Evolutionary conservation across 305 asterid species (phyloP), one percentile per base, ranked within the genome.

Genomic region (Salvia sclarea): DNA sequence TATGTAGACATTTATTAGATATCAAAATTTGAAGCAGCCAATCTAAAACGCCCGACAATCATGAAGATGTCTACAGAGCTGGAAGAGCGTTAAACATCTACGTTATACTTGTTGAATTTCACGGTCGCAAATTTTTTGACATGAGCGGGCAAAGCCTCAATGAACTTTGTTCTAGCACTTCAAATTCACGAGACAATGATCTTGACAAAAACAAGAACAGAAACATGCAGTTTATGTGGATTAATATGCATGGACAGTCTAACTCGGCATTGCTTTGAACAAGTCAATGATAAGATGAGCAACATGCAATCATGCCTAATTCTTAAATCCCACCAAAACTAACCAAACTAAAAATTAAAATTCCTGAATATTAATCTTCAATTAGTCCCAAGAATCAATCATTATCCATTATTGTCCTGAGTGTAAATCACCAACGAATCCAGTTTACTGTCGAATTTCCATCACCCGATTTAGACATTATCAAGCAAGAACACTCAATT

Each of bases 141-240:
- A 45, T 31, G 55, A 70, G 31, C 8, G 30, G 38, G 53, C 30
- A 64, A 70, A 71, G 24, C 25, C n/a, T 55, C 14, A 4, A 40
- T 20, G 48, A n/a, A 55, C 14, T 30, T 17, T n/a, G n/a, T n/a
- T n/a, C n/a, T n/a, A n/a, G n/a, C n/a, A n/a, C n/a, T n/a, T n/a
- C n/a, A n/a, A n/a, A n/a, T n/a, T n/a, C n/a, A n/a, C n/a, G n/a
- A n/a, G n/a, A 54, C 10, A 10, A 44, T 3, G 30, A 63, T 54
- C 18, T 53, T 53, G 6, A 28, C 52, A 24, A 21, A 7, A 24
- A 65, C 61, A 33, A 48, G 28, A 13, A 48, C n/a, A 3, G 50
- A 58, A 54, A 33, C 31, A 65, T 41, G 8, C 61, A 49, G 13
- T 33, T 37, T 58, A 16, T 33, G 1, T 4, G n/a, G 64, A 33